Conservation (phyloP, 2,329 filamentous ascomycete genomes). For the Endocalyx cinctus region DNA sequence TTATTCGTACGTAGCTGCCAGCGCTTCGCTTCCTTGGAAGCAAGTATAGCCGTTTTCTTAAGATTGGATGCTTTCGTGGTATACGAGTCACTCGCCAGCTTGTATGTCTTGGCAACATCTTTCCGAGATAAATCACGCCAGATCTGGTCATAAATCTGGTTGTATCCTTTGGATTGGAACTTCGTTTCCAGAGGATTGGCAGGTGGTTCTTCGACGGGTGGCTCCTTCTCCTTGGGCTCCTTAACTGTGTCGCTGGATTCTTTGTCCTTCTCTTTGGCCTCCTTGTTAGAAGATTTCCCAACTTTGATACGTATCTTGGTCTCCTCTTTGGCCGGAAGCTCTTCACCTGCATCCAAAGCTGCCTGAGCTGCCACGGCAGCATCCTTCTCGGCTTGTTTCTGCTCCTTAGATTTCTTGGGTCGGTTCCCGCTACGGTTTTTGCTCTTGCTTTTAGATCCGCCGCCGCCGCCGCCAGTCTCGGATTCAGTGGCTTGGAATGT, state of each 20-base stretch:
- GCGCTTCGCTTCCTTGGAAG: slow-evolving; percentile 92
- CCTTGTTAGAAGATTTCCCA: slow-evolving; percentile 41
- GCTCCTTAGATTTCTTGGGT: slow-evolving; percentile 86
- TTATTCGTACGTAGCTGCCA: slow-evolving; percentile 99
- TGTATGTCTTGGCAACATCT: slow-evolving; percentile 87
- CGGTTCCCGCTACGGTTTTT: slow-evolving; percentile 59
- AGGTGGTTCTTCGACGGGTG: slow-evolving; percentile 27
- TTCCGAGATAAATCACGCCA: slow-evolving; percentile 93
- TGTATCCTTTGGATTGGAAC: slow-evolving; percentile 87
- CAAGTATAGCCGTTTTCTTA: slow-evolving; percentile 94
- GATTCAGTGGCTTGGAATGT: slow-evolving; percentile 70
- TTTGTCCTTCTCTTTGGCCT: slow-evolving; percentile 37
- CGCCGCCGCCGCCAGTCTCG: slow-evolving; percentile 47
- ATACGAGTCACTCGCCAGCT: slow-evolving; percentile 81
- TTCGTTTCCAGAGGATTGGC: slow-evolving; percentile 51
- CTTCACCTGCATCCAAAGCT: slow-evolving; percentile 73
- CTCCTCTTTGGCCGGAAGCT: slow-evolving; percentile 57
- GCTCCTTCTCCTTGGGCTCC: slow-evolving; percentile 38
- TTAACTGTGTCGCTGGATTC: slow-evolving; percentile 36
- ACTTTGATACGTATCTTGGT: slow-evolving; percentile 62
- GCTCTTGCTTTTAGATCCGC: slow-evolving; percentile 39
- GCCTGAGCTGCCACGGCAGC: slow-evolving; percentile 85
- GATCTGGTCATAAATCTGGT: slow-evolving; percentile 96
- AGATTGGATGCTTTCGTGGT: slow-evolving; percentile 89
- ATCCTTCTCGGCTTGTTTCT: slow-evolving; percentile 75